Evolutionary conservation across 2,329 filamentous ascomycete species (phyloP).

Genomic region (Alternaria novae-zelandiae): DNA sequence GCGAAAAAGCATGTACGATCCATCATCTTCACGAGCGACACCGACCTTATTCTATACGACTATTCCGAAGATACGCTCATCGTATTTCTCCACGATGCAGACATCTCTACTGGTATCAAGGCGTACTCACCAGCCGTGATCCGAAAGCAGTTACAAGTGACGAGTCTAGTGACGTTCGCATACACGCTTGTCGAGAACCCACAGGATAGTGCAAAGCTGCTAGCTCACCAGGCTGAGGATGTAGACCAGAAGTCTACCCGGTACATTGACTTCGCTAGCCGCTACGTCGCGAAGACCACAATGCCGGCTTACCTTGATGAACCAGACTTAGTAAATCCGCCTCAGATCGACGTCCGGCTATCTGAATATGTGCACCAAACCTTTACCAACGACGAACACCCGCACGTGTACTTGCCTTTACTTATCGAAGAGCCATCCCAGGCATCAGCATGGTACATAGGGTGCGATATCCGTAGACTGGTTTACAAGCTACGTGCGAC

Average conservation of each 20-base stretch:
- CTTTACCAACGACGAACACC: slow-evolving; percentile 19
- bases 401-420: slow-evolving; percentile 67
- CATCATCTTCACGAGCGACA: slow-evolving; percentile 80
- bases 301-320: slow-evolving; percentile 4
- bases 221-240: slow-evolving; percentile 30
- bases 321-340: slow-evolving; percentile 11
- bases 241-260: slow-evolving; percentile 19
- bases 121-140: slow-evolving; percentile 54
- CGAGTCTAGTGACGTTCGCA: slow-evolving; percentile 49
- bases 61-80: slow-evolving; percentile 68
- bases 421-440: slow-evolving; percentile 58
- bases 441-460: slow-evolving; percentile 52
- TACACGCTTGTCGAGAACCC: slow-evolving; percentile 48
- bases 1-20: slow-evolving; percentile 64
- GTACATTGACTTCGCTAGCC: slow-evolving; percentile 40
- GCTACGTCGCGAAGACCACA: slow-evolving; percentile 27
- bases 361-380: slow-evolving; percentile 42
- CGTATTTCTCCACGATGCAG: slow-evolving; percentile 71
- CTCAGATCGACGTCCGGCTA: slow-evolving; percentile 41
- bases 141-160: slow-evolving; percentile 54
- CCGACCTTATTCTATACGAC: slow-evolving; percentile 80
- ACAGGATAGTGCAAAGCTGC: slow-evolving; percentile 35
- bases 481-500: slow-evolving; percentile 48
- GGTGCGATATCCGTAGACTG: slow-evolving; percentile 44
- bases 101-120: slow-evolving; percentile 45